Base-by-base conservation (phyloP, 2,329 filamentous ascomycete species). In the Epichloe bromicola region DNA sequence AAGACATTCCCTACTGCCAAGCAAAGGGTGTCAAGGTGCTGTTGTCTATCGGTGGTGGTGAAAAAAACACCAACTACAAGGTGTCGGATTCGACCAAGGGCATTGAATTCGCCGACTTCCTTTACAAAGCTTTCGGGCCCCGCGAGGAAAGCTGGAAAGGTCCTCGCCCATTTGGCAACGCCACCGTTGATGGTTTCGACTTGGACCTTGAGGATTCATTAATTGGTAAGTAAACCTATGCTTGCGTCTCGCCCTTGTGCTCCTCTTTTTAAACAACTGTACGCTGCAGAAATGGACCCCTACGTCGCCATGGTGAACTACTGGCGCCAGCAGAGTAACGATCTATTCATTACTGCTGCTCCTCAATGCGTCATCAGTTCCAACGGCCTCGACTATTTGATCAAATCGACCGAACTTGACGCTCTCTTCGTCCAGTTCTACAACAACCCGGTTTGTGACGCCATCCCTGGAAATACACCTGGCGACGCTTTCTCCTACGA, bases 401-500 rank as follows among this genome's bases (percentile, higher is more conserved):
- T 74, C 39, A 61, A 67, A 11, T 58, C 67, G 49, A 63, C 67
- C 41, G 59, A 66, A 43, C 70, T 75, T 54, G 68, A 71, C 26
- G 64, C 67, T 14, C 60, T 72, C 40, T 74, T 71, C 58, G 60
- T 75, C 48, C 72, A 74, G 61, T 75, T 74, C 60, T 75, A 73
- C 63, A 74, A 74, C 65, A 74, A 74, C 59, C 56, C 58, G 0
- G 55, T 46, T 19, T 74, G 70, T 57, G 65, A 69, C 43, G 60
- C 63, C 26, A 57, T 68, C 53, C 37, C 58, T 15, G 53, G 56
- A 46, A 65, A 65, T 53, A 52, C 54, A 12, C 49, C 61, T 8
- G 63, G 61, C 10, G 59, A 63, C 11, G 56, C 57, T 37, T 70
- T 73, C 63, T 74, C 73, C 54, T 75, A 70, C 58, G 58, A 70